phyloP scores from a whole-genome alignment of 176 grass and related monocot species.

The Echinochloa phyllopogon region DNA sequence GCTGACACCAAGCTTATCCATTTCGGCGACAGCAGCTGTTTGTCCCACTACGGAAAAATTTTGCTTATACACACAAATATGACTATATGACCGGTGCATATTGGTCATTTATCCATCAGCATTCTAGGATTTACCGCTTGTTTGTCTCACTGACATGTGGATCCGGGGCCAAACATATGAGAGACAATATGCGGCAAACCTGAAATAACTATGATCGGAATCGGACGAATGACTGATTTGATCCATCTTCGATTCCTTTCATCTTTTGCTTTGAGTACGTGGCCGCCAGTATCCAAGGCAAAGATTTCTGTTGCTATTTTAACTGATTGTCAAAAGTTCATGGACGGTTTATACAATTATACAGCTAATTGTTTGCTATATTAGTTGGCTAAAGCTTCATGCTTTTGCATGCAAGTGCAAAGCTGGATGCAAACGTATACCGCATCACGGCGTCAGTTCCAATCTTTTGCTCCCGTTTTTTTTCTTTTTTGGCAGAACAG shows the following conservation, averaged over 20 bases:
- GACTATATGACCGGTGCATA: too few relatives aligned
- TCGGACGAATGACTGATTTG: not conserved
- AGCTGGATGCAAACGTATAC: not conserved
- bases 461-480: not conserved
- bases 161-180: too few relatives aligned
- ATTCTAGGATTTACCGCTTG: too few relatives aligned
- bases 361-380: not conserved
- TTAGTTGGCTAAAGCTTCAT: not conserved
- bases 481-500: too few relatives aligned
- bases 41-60: not conserved
- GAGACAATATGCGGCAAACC: too few relatives aligned
- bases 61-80: not conserved
- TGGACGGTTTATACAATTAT: not conserved
- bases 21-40: not conserved
- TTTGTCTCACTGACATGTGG: too few relatives aligned
- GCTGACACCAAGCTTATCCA: not conserved
- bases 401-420: not conserved
- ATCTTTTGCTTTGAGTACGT: not conserved
- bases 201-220: too few relatives aligned
- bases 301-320: not conserved
- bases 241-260: not conserved
- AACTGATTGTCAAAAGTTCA: not conserved
- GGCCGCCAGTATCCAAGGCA: not conserved
- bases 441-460: not conserved
- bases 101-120: too few relatives aligned